Evolutionary conservation across 1,139 yeast species (phyloP).

Genomic region (Yamadazyma siamensis): DNA sequence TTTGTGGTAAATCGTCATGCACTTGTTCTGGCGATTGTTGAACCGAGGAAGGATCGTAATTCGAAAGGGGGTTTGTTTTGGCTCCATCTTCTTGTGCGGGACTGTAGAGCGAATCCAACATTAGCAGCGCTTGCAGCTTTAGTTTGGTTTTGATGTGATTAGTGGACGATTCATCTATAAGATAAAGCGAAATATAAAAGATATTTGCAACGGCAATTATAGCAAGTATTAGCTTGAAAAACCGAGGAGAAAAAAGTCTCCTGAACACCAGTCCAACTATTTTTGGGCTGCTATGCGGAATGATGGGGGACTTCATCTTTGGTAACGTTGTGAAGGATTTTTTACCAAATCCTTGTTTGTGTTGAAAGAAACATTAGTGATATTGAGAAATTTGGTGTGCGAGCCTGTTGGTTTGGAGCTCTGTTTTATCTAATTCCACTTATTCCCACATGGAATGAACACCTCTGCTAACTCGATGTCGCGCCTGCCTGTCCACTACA

Average conservation of each 20-base stretch:
- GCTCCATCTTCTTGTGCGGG: neutral
- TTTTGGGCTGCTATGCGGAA: neutral
- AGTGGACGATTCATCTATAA: slow-evolving; percentile 16
- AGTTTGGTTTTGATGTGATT: slow-evolving; percentile 10
- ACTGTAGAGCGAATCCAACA: slow-evolving; percentile 11
- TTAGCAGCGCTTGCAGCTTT: slow-evolving; percentile 14
- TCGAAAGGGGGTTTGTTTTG: slow-evolving; percentile 5
- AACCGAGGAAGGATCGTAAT: slow-evolving; percentile 5
- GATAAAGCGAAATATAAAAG: slow-evolving; percentile 16
- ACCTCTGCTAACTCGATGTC: no score
- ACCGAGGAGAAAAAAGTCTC: slow-evolving; percentile 14
- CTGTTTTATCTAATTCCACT: no score
- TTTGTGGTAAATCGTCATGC: slow-evolving; percentile 10
- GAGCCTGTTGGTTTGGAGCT: no score
- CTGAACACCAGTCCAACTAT: slow-evolving; percentile 11
- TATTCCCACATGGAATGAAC: no score
- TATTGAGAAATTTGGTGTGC: no score
- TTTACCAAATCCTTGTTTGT: no score
- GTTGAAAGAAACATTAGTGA: no score
- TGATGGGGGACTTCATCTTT: neutral
- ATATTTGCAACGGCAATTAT: slow-evolving; percentile 19
- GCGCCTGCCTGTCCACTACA: no score
- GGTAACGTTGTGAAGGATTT: no score
- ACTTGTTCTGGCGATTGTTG: slow-evolving; percentile 5
- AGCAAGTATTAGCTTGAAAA: slow-evolving; percentile 18